A percentile compares a stretch with the other conserved stretches of the same genome.
Evolutionary conservation across 495 filamentous ascomycete species (phyloP).

Genomic region (Glarea lozoyensis): DNA sequence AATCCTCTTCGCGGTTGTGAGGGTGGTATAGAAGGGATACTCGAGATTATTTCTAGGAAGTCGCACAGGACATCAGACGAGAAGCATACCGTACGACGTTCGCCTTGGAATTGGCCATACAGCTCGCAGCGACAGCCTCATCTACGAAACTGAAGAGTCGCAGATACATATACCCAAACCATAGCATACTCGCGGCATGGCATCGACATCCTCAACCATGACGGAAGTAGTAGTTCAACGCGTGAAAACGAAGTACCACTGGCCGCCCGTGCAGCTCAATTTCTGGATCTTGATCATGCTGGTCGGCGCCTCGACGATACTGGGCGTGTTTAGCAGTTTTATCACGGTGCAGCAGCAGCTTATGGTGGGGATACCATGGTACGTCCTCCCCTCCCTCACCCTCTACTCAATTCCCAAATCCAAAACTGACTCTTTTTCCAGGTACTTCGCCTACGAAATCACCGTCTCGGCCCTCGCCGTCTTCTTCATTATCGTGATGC

Average conservation of each 20-base stretch:
- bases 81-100: too few species aligned
- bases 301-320: constrained; percentile 62
- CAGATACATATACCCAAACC: too few species aligned
- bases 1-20: too few species aligned
- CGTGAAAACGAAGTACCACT: constrained; percentile 55
- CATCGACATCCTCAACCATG: constrained; percentile 13
- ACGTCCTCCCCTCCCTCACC: constrained; percentile 21
- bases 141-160: too few species aligned
- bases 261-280: constrained; percentile 89
- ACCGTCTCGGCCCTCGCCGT: constrained; percentile 59
- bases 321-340: constrained; percentile 84
- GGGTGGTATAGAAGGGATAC: too few species aligned
- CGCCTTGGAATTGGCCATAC: too few species aligned
- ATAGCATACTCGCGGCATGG: too few species aligned
- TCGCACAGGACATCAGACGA: too few species aligned
- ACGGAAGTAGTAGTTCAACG: constrained; percentile 13
- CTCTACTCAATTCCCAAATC: neutral
- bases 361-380: constrained; percentile 74
- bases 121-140: too few species aligned
- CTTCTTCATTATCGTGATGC: constrained; percentile 61
- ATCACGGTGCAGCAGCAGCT: constrained; percentile 69
- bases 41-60: too few species aligned
- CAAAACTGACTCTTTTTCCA: constrained; percentile 25
- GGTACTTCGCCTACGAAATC: constrained; percentile 94
- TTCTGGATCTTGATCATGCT: constrained; percentile 89